A percentile compares a stretch with the other conserved stretches of the same genome.
These are phyloP conservation scores for Aspergillus carlsbadensis DNA, from an alignment of 495 filamentous ascomycete species.

Conservation along the genomic window DNA sequence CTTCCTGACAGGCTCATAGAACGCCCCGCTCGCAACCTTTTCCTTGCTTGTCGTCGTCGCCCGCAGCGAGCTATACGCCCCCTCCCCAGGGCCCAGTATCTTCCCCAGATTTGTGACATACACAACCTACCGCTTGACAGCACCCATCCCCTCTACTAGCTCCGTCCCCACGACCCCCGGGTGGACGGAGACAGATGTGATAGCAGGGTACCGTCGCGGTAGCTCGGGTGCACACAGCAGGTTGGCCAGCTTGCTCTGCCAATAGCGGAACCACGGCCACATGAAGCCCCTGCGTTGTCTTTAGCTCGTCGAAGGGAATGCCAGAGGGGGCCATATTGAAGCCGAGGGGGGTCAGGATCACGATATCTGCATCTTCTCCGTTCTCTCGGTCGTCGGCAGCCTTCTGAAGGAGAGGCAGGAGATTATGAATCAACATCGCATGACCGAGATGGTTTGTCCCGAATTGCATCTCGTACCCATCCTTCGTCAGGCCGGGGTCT, in stretches of 20 bases:
- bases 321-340: not conserved
- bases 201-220: conserved; percentile 45
- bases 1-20: conserved; percentile 53
- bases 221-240: conserved; percentile 59
- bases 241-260: conserved; percentile 68
- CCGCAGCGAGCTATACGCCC: conserved; percentile 59
- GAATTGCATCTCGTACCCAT: conserved; percentile 69
- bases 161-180: conserved; percentile 41
- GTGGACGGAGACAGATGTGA: conserved; percentile 42
- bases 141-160: conserved; percentile 28
- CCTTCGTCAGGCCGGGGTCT: not conserved
- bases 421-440: conserved; percentile 56
- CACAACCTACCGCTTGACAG: conserved; percentile 13
- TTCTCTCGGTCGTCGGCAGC: not conserved
- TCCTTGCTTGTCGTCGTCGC: conserved; percentile 38
- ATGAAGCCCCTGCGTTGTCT: conserved; percentile 10
- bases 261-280: conserved; percentile 52
- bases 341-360: conserved; percentile 36
- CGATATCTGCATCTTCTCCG: conserved; percentile 30
- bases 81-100: conserved; percentile 23
- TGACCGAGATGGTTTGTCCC: conserved; percentile 70
- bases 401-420: conserved; percentile 54
- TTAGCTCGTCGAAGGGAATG: conserved; percentile 12
- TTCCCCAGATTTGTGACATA: conserved; percentile 17
- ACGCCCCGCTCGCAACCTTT: conserved; percentile 35